phyloP scores from a whole-genome alignment of 2,329 filamentous ascomycete species.

The Tolypocladium cylindrosporum region DNA sequence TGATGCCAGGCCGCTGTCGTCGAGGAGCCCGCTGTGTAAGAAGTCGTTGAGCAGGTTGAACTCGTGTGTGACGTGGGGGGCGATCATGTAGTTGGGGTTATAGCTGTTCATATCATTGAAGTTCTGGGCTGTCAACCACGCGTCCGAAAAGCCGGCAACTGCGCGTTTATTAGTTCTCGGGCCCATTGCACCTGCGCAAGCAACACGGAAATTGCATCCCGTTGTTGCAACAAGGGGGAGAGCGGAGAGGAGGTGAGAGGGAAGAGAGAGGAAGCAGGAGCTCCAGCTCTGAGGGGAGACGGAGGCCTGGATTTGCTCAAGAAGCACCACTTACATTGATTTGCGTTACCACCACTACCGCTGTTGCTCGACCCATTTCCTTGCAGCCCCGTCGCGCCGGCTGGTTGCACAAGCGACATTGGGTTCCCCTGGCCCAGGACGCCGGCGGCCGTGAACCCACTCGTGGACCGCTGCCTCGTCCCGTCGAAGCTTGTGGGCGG shows the following conservation, averaged over 20 bases:
- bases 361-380: constrained; percentile 42
- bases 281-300: neutral
- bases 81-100: constrained; percentile 90
- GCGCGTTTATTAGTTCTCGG: constrained; percentile 6
- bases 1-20: constrained; percentile 65
- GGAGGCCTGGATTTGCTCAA: neutral
- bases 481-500: constrained; percentile 32
- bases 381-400: constrained; percentile 57
- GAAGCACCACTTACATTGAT: constrained; percentile 57
- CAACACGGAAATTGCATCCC: neutral
- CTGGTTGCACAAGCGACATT: constrained; percentile 63
- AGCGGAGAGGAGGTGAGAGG: neutral
- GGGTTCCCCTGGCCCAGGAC: constrained; percentile 39
- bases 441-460: constrained; percentile 31
- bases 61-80: constrained; percentile 87
- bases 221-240: neutral
- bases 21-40: constrained; percentile 80
- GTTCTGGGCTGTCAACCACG: constrained; percentile 70
- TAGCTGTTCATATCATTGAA: constrained; percentile 93
- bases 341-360: constrained; percentile 48
- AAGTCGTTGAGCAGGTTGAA: constrained; percentile 97
- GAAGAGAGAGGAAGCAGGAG: constrained; percentile 1
- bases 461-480: constrained; percentile 24
- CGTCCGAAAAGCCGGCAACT: constrained; percentile 75
- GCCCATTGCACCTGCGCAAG: neutral